Evolutionary conservation across 805 yeast genomes (phyloP), one percentile per base, ranked within the genome.

Genomic region (Yarrowia keelungensis): DNA sequence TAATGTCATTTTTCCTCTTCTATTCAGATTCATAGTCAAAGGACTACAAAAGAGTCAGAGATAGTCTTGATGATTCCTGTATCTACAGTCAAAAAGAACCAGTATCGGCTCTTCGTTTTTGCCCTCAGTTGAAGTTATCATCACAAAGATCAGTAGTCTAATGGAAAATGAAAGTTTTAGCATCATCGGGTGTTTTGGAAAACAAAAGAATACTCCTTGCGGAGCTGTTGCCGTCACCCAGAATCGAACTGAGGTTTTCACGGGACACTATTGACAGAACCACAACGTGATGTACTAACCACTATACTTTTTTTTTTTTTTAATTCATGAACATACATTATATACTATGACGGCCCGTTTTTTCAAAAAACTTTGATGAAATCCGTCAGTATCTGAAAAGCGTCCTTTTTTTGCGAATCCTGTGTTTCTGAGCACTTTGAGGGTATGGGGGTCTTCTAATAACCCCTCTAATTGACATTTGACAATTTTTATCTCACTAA

Each of bases 191-290:
- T 42, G 47, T 3, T 10, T 5, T n/a, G 22, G n/a, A 56, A 54
- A 41, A 16, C 38, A 41, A 41, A 56, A 42, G 15, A 56, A 56
- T 41, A 56, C 59, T 56, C 62, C 38, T 26, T 12, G 5, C 2
- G 62, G 46, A 41, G 62, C 38, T 3, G n/a, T 22, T 59, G 65
- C 65, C 65, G 65, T 59, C 65, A 59, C 65, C 65, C 65, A 59
- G 65, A 59, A 59, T 59, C 65, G 65, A 59, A 59, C 65, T 59
- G 65, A 59, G 65, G 65, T 59, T 35, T 59, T 35, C 65, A 59
- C 65, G 65, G 65, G 41, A 35, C 46, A 38, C 32, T 53, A 32
- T 5, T 26, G 50, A 26, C 43, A 43, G 65, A 14, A 45, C 65
- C 65, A 59, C 65, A 59, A 59, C 65, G 65, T 32, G 65, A 35